phyloP scores from a whole-genome alignment of 2,329 filamentous ascomycete species.

The Conoideocrella luteorostrata region DNA sequence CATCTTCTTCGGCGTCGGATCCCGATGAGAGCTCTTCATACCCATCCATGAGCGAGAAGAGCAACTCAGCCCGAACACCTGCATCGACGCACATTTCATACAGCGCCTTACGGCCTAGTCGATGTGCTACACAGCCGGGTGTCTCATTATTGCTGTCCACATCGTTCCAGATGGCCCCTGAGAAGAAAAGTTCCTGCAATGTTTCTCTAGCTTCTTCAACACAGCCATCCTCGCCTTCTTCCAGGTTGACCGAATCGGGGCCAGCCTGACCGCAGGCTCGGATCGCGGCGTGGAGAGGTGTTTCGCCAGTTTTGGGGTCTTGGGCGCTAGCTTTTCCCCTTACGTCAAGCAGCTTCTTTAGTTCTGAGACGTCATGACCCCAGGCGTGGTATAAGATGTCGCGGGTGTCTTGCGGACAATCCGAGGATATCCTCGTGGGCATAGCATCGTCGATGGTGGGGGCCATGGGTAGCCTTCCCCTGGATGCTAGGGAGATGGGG shows the following conservation, averaged over 20 bases:
- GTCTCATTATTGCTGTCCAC: constrained; percentile 82
- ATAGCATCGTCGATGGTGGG: constrained; percentile 41
- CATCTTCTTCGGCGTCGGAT: constrained; percentile 43
- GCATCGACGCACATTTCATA: constrained; percentile 85
- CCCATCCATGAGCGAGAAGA: constrained; percentile 74
- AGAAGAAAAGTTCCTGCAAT: constrained; percentile 70
- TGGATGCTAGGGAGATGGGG: background rate
- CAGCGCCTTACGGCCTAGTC: constrained; percentile 60
- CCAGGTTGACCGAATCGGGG: constrained; percentile 15
- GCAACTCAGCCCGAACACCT: constrained; percentile 81
- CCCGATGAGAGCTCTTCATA: constrained; percentile 67
- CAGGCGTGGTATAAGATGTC: constrained; percentile 49
- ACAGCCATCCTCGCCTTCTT: constrained; percentile 31
- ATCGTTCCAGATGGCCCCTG: constrained; percentile 97
- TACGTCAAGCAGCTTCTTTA: constrained; percentile 62
- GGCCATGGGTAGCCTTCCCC: too few species aligned
- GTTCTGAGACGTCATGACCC: constrained; percentile 54
- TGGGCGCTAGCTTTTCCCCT: constrained; percentile 66
- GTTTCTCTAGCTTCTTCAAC: constrained; percentile 60
- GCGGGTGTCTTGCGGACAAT: constrained; percentile 44
- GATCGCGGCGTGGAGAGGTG: constrained; percentile 84
- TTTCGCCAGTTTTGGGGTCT: constrained; percentile 78
- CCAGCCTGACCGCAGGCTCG: constrained; percentile 56
- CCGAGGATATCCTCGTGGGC: constrained; percentile 44
- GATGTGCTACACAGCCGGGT: constrained; percentile 75